Conservation (phyloP, 306 rosid species). For the Fragaria ananassa region DNA sequence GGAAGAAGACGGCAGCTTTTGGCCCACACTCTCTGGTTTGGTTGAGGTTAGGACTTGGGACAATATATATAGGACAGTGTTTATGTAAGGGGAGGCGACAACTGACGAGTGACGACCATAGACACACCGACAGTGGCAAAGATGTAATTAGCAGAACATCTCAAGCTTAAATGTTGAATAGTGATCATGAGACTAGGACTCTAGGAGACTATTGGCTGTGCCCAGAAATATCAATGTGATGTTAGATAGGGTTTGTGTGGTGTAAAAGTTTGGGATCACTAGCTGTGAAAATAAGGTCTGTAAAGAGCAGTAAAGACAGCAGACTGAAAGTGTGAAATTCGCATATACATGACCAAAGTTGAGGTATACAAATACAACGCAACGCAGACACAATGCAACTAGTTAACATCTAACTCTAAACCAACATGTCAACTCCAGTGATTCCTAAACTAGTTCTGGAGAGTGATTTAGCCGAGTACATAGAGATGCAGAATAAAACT, state of each 20-base stretch:
- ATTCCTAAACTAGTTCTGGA: constrained; percentile 28
- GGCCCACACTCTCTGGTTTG: neutral
- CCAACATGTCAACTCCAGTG: constrained; percentile 37
- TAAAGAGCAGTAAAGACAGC: constrained; percentile 23
- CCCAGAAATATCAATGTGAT: neutral
- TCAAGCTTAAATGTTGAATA: neutral
- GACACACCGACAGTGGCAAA: constrained; percentile 41
- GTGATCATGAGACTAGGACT: neutral
- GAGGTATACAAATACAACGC: constrained; percentile 20
- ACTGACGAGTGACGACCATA: too few relatives aligned
- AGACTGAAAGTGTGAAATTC: constrained; percentile 1
- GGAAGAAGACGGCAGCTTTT: constrained; percentile 17
- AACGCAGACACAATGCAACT: constrained; percentile 26
- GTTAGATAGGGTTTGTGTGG: neutral
- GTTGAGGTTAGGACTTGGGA: neutral
- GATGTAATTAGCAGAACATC: neutral
- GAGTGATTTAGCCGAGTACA: constrained; percentile 32
- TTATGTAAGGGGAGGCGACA: neutral
- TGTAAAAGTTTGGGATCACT: neutral
- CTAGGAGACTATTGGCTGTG: neutral
- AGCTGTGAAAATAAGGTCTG: neutral
- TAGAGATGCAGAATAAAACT: constrained; percentile 41
- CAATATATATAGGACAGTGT: neutral
- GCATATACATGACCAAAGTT: constrained; percentile 31
- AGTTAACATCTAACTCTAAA: constrained; percentile 18